Evolutionary conservation across 768 basidiomycete species (phyloP).

Genomic region (Tubosaeta sp.): DNA sequence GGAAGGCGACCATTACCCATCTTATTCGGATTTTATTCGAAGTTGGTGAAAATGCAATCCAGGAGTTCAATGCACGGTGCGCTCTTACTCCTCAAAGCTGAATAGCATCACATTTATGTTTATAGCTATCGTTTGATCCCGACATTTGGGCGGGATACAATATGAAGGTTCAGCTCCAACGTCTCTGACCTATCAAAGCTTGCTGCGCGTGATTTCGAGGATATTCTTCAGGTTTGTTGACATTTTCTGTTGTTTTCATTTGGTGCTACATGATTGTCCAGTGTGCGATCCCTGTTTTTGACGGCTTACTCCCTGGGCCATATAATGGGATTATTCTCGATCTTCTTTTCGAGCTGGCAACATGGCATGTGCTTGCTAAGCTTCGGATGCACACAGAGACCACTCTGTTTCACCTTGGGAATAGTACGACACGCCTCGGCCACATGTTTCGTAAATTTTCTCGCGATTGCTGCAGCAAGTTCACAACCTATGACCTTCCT

Average conservation of each 20-base stretch:
- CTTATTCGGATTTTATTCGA: background rate
- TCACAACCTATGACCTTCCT: constrained; percentile 29
- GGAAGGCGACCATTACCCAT: constrained; percentile 19
- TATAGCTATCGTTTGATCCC: background rate
- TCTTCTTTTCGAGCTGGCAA: too few species aligned
- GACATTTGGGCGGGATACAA: too few species aligned
- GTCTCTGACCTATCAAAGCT: too few species aligned
- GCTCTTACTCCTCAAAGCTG: background rate
- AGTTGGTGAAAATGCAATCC: constrained; percentile 5
- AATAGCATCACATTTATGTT: background rate
- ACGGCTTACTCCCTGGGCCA: constrained; percentile 23
- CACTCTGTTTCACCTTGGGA: constrained; percentile 13
- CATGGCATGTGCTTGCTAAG: too few species aligned
- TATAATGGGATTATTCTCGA: constrained; percentile 2
- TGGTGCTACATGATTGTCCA: background rate
- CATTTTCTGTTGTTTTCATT: background rate
- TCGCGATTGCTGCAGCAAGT: constrained; percentile 14
- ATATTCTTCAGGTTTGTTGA: constrained; percentile 24
- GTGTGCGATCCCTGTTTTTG: constrained; percentile 34
- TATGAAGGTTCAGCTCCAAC: too few species aligned
- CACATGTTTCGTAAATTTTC: constrained; percentile 20
- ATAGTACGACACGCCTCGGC: constrained; percentile 22
- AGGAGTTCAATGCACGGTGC: constrained; percentile 25
- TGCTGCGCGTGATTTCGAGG: too few species aligned
- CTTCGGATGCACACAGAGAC: background rate